Conservation (phyloP, 257 asterid species). For the Marsdenia floribunda region DNA sequence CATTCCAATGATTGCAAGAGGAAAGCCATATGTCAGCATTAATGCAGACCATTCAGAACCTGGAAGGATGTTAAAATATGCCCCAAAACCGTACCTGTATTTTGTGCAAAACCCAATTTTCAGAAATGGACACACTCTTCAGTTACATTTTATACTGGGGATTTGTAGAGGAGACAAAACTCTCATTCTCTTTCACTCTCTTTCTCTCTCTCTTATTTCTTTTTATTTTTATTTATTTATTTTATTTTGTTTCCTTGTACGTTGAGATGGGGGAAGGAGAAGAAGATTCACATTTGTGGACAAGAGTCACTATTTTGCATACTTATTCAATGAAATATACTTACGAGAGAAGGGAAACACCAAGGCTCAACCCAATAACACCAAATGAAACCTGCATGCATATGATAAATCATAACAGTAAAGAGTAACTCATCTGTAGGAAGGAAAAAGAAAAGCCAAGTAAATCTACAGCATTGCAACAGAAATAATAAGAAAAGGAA, state of each 20-base stretch:
- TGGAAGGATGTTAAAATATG: constrained; percentile 92
- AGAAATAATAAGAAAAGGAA: background rate
- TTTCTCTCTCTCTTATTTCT: no score
- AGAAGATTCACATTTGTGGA: background rate
- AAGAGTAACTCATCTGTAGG: background rate
- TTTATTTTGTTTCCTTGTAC: no score
- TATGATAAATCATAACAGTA: background rate
- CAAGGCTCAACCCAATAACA: constrained; percentile 77
- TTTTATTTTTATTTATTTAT: no score
- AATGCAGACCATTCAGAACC: constrained; percentile 99
- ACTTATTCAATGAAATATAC: constrained; percentile 24
- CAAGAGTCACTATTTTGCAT: background rate
- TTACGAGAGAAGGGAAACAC: constrained; percentile 86
- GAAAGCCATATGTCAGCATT: constrained; percentile 97
- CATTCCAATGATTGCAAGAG: constrained; percentile 97
- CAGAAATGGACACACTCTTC: constrained; percentile 6
- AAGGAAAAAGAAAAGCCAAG: background rate
- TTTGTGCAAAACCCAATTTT: constrained; percentile 13
- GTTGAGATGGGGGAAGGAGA: background rate
- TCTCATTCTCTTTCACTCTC: no score
- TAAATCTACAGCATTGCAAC: background rate
- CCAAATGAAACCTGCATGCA: constrained; percentile 81
- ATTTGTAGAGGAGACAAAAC: background rate
- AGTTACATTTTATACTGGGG: background rate
- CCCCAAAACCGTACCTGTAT: constrained; percentile 91